Percentiles rank a stretch among this genome's conserved stretches.
Conservation (phyloP, 306 rosid species). For the Malus fusca region DNA sequence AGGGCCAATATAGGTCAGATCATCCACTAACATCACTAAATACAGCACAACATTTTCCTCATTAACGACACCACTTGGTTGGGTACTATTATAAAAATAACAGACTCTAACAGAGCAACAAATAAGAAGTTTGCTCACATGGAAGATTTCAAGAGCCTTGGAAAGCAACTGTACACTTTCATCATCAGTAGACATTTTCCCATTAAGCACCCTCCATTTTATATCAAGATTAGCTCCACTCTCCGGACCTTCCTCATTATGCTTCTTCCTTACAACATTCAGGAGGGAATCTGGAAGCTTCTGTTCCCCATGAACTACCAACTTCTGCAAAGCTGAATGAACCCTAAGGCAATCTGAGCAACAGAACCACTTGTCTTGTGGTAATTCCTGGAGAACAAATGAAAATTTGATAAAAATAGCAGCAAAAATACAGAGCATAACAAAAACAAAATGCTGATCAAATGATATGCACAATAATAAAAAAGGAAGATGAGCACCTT, state of each 20-base stretch:
- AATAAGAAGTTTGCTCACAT: conserved; percentile 39
- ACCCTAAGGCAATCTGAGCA: conserved; percentile 36
- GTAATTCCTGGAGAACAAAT: conserved; percentile 49
- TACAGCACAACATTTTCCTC: neutral
- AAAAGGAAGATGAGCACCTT: conserved; percentile 33
- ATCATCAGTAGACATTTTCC: conserved; percentile 35
- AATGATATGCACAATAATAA: neutral
- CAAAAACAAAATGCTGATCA: neutral
- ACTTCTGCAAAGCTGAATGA: conserved; percentile 35
- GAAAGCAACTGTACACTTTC: conserved; percentile 49
- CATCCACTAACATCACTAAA: neutral
- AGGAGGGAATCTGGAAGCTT: conserved; percentile 43
- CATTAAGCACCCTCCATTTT: conserved; percentile 70
- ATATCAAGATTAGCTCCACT: conserved; percentile 28
- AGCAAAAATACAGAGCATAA: neutral
- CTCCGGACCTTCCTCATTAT: conserved; percentile 26
- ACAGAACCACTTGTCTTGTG: conserved; percentile 75
- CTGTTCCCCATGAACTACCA: conserved; percentile 43
- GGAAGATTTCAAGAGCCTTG: conserved; percentile 50
- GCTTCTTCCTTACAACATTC: conserved; percentile 40
- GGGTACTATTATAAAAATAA: neutral
- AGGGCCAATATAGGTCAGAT: neutral
- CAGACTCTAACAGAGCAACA: neutral
- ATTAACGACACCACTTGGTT: neutral
- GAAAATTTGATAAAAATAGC: neutral